Conservation (phyloP, 129 eudicot genomes). For the Chrysanthemum seticuspe region DNA sequence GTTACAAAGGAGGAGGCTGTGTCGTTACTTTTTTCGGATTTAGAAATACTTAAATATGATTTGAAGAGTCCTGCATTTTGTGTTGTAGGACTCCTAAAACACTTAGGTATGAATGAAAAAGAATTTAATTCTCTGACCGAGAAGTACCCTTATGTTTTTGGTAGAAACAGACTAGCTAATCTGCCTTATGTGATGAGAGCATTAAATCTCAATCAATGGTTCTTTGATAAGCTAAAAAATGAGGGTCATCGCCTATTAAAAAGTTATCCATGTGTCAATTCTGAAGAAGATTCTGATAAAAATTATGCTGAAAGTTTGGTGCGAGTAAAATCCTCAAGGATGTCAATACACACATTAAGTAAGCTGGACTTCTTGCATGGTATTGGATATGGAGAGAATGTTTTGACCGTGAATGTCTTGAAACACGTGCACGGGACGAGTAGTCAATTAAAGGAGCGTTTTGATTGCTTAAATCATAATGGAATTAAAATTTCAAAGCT, state of each 20-base stretch:
- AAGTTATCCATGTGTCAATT: constrained; percentile 32
- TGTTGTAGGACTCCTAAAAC: constrained; percentile 47
- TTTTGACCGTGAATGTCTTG: constrained; percentile 39
- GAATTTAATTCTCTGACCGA: constrained; percentile 24
- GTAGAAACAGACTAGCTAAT: constrained; percentile 58
- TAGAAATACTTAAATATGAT: constrained; percentile 40
- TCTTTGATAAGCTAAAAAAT: constrained; percentile 49
- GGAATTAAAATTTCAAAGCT: constrained; percentile 66
- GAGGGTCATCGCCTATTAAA: constrained; percentile 46
- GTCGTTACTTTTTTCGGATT: constrained; percentile 43
- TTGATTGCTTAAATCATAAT: constrained; percentile 47
- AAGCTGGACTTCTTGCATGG: constrained; percentile 63
- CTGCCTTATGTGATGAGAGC: constrained; percentile 63
- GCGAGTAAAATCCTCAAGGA: constrained; percentile 37
- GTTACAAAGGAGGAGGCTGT: constrained; percentile 49
- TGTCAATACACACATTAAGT: constrained; percentile 27
- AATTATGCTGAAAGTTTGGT: constrained; percentile 38
- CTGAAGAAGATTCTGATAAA: constrained; percentile 45
- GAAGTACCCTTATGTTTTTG: constrained; percentile 59
- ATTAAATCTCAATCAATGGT: constrained; percentile 68
- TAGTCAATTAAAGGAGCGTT: constrained; percentile 46
- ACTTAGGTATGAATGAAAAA: constrained; percentile 46
- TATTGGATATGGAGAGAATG: constrained; percentile 72
- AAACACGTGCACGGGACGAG: constrained; percentile 40
- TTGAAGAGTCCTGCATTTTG: constrained; percentile 42